Evolutionary conservation across 2,329 filamentous ascomycete genomes (phyloP), one percentile per base, ranked within the genome.

Genomic region (Plectosphaerella cucumerina): DNA sequence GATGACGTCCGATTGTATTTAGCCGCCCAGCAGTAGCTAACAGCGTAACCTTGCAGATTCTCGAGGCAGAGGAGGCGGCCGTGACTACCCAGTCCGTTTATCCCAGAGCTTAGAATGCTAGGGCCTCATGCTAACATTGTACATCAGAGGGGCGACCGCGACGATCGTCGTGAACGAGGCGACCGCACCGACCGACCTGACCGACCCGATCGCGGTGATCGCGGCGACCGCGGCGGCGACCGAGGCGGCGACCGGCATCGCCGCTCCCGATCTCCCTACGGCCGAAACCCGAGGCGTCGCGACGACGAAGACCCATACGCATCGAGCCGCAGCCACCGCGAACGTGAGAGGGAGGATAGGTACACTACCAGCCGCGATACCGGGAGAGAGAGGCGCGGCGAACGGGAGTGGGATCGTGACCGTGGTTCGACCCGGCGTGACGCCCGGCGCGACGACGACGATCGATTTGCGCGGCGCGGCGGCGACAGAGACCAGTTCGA

Each of bases 321-420:
- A 18, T 91, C 89, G 6, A 96, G 91, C 70, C 87, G 93, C 60
- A 92, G 87, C 73, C 95, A 96, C 69, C 84, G 93, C 66, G 93
- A 96, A 67, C 81, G 93, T 56, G 93, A 97, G 73, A 88, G 93
- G 55, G 93, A 97, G 70, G 93, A 97, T 60, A 82, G 92, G 65
- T 97, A 97, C 66, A 83, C n/a, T 14, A 37, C 10, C 39, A 42
- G 18, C 39, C 39, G 39, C 9, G 39, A 42, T 10, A 18, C 84
- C 35, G 86, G 86, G 33, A 81, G 87, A 56, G 81, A 84, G 52
- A 74, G 83, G 53, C 70, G 80, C 51, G 82, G 85, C 49, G 87
- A 90, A n/a, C 80, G 87, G 57, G 87, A 88, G 57, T 90, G 87
- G 85, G 86, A 87, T 64, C 80, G 86, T 65, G 89, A 92, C 55